phyloP scores from a whole-genome alignment of 768 basidiomycete species.

The Coprinopsis strossmayeri region DNA sequence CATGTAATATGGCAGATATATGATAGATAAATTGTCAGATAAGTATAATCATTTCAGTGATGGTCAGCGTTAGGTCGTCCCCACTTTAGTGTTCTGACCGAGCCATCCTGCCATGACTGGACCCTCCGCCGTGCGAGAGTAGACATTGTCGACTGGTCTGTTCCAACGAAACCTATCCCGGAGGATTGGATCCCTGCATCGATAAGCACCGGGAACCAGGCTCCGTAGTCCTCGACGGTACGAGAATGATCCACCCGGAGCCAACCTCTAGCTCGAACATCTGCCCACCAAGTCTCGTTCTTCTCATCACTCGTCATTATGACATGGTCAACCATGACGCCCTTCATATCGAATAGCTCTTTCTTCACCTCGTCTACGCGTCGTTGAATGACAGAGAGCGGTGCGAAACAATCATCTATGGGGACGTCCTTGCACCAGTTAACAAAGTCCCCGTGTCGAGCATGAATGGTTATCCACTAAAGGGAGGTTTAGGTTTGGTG shows the following conservation, averaged over 20 bases:
- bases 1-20: not conserved
- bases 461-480: constrained; percentile 53
- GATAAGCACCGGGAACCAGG: constrained; percentile 65
- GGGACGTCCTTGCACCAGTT: constrained; percentile 37
- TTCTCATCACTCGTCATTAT: constrained; percentile 62
- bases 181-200: constrained; percentile 67
- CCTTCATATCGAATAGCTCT: constrained; percentile 37
- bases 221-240: constrained; percentile 39
- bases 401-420: constrained; percentile 43
- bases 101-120: constrained; percentile 58
- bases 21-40: too few relatives aligned
- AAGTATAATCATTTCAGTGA: too few relatives aligned
- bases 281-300: constrained; percentile 53
- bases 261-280: constrained; percentile 46
- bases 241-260: constrained; percentile 40
- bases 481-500: not conserved
- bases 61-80: constrained; percentile 51
- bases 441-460: constrained; percentile 50
- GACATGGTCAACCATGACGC: constrained; percentile 42
- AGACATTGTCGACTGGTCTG: constrained; percentile 67
- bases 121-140: constrained; percentile 60
- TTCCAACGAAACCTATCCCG: constrained; percentile 67
- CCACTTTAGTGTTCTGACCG: constrained; percentile 49
- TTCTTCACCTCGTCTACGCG: constrained; percentile 50
- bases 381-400: constrained; percentile 44